phyloP scores from a whole-genome alignment of 225 moss, liverwort and hornwort genomes.

The Pleurozium schreberi region DNA sequence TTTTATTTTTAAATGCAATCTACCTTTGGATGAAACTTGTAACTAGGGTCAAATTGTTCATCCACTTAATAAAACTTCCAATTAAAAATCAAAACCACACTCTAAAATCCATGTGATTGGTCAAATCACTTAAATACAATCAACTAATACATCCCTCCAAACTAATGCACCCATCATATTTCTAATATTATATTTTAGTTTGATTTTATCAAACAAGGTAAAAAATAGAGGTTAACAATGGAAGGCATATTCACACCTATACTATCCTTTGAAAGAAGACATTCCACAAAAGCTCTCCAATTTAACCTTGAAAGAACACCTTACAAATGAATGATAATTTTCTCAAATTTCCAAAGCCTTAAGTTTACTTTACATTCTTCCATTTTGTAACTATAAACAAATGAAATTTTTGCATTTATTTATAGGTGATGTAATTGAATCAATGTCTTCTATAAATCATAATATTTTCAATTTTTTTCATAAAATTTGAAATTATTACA shows the following conservation, averaged over 20 bases:
- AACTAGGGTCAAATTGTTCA: not conserved
- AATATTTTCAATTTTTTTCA: not conserved
- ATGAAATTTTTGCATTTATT: not conserved
- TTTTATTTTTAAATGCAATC: not conserved
- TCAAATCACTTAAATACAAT: not conserved
- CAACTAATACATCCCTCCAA: not conserved
- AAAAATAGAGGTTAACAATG: not conserved
- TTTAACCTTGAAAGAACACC: not conserved
- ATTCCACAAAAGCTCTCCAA: not conserved
- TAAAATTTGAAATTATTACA: not conserved
- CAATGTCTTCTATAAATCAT: not conserved
- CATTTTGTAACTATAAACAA: not conserved
- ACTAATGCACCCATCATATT: fast-evolving
- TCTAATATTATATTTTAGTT: not conserved
- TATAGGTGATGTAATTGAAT: no score
- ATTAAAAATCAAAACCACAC: not conserved
- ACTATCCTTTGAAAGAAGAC: not conserved
- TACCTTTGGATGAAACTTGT: not conserved
- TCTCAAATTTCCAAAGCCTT: not conserved
- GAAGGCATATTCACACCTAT: not conserved
- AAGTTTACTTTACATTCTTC: not conserved
- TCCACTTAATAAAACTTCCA: no score
- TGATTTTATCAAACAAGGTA: not conserved
- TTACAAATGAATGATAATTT: not conserved
- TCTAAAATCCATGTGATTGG: not conserved